Percentiles rank a stretch among this genome's conserved stretches.
Evolutionary conservation across 2,329 filamentous ascomycete species (phyloP).

Genomic region (Rhexocercosporidium sp.): DNA sequence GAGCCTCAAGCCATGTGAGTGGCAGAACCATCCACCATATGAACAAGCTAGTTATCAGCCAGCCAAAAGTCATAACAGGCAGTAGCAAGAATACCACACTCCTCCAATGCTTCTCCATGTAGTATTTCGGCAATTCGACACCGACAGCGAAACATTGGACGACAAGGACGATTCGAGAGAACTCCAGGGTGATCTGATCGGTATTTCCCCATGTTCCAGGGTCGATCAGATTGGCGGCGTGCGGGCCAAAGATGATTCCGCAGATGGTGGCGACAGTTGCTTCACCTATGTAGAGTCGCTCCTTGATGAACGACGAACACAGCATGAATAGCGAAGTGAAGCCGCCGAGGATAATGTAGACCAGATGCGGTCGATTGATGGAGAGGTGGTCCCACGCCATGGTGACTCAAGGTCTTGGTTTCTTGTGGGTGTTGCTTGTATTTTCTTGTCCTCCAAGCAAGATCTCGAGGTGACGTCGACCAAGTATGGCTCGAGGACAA

Average conservation of each 20-base stretch:
- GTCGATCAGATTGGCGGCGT: constrained; percentile 81
- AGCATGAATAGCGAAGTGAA: constrained; percentile 99
- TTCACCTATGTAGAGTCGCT: constrained; percentile 97
- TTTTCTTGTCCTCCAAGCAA: constrained; percentile 1
- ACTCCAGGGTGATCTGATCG: constrained; percentile 87
- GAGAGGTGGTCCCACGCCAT: constrained; percentile 84
- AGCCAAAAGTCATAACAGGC: constrained; percentile 97
- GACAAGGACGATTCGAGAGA: constrained; percentile 86
- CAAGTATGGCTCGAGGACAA: not conserved
- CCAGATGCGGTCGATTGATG: constrained; percentile 94
- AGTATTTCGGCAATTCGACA: constrained; percentile 87
- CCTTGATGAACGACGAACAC: constrained; percentile 97
- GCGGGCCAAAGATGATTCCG: constrained; percentile 87
- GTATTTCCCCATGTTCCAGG: constrained; percentile 79
- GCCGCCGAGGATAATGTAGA: constrained; percentile 96
- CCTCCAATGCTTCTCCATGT: constrained; percentile 98
- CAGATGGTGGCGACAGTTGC: constrained; percentile 90
- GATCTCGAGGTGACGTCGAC: constrained; percentile 8
- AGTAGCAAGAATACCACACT: constrained; percentile 88
- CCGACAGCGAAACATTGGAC: constrained; percentile 83
- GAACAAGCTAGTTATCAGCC: constrained; percentile 90
- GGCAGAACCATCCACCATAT: constrained; percentile 87
- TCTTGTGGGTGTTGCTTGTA: constrained; percentile 10
- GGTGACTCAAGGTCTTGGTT: constrained; percentile 25
- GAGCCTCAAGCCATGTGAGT: constrained; percentile 86